Conservation (phyloP, 306 rosid genomes). For the Inga laurina region DNA sequence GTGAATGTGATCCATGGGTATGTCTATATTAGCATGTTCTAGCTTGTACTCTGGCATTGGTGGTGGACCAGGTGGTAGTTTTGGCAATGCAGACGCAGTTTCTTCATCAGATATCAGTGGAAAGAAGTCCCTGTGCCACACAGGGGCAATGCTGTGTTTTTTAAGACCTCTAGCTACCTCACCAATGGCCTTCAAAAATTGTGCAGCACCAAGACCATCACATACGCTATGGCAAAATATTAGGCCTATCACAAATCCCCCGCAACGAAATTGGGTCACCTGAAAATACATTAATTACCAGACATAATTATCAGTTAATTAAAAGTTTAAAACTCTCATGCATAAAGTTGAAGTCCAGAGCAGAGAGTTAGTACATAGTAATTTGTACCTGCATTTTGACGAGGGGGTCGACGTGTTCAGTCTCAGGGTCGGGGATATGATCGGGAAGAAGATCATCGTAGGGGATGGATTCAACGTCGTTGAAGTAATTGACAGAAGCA, state of each 20-base stretch:
- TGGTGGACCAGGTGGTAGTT: conserved; percentile 10
- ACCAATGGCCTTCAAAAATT: conserved; percentile 72
- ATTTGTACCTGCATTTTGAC: conserved; percentile 65
- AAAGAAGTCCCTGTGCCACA: conserved; percentile 65
- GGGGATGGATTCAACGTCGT: conserved; percentile 46
- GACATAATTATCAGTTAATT: not conserved
- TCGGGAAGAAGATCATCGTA: conserved; percentile 58
- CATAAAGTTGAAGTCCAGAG: not conserved
- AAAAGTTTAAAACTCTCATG: not conserved
- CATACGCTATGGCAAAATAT: conserved; percentile 71
- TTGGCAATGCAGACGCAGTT: not conserved
- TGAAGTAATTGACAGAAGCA: conserved; percentile 46
- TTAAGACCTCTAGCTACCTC: conserved; percentile 60
- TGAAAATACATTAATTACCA: conserved; percentile 6
- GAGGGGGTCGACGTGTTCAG: conserved; percentile 44
- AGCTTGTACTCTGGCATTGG: conserved; percentile 43
- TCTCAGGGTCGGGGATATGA: conserved; percentile 36
- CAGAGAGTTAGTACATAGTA: not conserved
- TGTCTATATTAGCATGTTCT: conserved; percentile 55
- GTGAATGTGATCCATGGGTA: conserved; percentile 44
- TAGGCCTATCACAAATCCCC: conserved; percentile 79
- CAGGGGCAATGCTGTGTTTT: conserved; percentile 49
- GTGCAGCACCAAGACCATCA: conserved; percentile 91
- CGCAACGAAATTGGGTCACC: conserved; percentile 76
- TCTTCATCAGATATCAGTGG: conserved; percentile 7